Base-by-base conservation (phyloP, 192 early-diverging fungal genomes). In the Cladochytrium replicatum region DNA sequence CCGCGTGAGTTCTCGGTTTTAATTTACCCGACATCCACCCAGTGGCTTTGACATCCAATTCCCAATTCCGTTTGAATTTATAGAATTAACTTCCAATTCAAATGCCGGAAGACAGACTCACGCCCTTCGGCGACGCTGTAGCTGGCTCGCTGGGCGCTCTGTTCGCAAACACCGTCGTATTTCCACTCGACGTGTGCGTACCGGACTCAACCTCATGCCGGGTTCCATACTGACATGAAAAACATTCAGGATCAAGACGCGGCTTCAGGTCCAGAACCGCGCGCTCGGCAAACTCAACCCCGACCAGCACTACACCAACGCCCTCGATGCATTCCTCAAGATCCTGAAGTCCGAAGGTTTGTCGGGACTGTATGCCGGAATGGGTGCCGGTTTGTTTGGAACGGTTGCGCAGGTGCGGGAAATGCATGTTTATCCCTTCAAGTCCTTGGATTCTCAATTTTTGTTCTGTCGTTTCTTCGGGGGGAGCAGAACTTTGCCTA, bases 111-210 rank as follows among this genome's bases (percentile, higher is more conserved):
- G 26, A 38, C 30, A 52, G 69, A 13, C 70, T 91, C 34, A 78
- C 88, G 24, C 91, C 93, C 22, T 70, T 95, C 38, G 89, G 86
- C 15, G 86, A 99, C 61, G 95, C 95, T 5, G 73, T 87, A 30
- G 82, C 95, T 11, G 95, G 95, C 9, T 82, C 93, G 6, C 71
- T 84, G 25, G 90, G 93, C 43, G 88, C 93, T 13, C 86, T 89
- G 54, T 84, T 94, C 43, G 91, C 95, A 13, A 80, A 94, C 57
- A 69, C 84, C 21, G 67, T 89, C 32, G 86, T 90, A 30, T 99
- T 95, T 68, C 95, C 95, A 9, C 80, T 97, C 22, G 95, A 99
- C 64, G 94, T 92, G 87, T 91, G 72, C 68, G 80, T 68, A 38
- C 11, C 27, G 57, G 2, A 22, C 6, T 19, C 34, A 21, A 11